Conservation (phyloP, 192 early-diverging fungal genomes). For the Funneliformis mosseae region DNA sequence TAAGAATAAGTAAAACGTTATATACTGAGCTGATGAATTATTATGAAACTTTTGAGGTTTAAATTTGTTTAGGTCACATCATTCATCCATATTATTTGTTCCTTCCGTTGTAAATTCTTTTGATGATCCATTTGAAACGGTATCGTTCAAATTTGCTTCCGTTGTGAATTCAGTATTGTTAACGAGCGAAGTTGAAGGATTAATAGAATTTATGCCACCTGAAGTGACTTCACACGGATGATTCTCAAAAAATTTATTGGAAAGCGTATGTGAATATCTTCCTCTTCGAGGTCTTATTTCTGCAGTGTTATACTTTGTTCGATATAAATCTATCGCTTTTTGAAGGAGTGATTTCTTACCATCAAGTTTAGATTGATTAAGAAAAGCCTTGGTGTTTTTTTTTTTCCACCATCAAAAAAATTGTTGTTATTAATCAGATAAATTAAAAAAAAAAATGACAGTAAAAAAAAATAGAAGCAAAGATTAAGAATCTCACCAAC, state of each 20-base stretch:
- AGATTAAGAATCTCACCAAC: conserved; percentile 44
- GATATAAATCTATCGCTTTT: conserved; percentile 54
- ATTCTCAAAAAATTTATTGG: conserved; percentile 33
- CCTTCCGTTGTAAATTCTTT: neutral
- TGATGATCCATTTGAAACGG: neutral
- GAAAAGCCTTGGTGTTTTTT: conserved; percentile 42
- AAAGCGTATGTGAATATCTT: conserved; percentile 30
- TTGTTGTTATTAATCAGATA: neutral
- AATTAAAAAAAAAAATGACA: neutral
- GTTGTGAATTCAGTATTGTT: neutral
- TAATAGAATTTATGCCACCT: neutral
- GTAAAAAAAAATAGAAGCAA: neutral
- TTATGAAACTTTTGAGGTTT: neutral
- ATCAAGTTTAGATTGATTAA: conserved; percentile 46
- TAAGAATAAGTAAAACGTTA: neutral
- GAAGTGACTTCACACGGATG: conserved; percentile 20
- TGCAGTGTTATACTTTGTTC: conserved; percentile 11
- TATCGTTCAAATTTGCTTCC: neutral
- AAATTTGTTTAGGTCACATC: neutral
- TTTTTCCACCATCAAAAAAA: conserved; percentile 2
- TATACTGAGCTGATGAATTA: no score
- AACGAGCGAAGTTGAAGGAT: neutral
- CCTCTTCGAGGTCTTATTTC: conserved; percentile 24
- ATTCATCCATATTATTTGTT: conserved; percentile 8
- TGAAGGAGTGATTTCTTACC: conserved; percentile 55